Base-by-base conservation (phyloP, 2,329 filamentous ascomycete species). In the Talaromyces sp. region DNA sequence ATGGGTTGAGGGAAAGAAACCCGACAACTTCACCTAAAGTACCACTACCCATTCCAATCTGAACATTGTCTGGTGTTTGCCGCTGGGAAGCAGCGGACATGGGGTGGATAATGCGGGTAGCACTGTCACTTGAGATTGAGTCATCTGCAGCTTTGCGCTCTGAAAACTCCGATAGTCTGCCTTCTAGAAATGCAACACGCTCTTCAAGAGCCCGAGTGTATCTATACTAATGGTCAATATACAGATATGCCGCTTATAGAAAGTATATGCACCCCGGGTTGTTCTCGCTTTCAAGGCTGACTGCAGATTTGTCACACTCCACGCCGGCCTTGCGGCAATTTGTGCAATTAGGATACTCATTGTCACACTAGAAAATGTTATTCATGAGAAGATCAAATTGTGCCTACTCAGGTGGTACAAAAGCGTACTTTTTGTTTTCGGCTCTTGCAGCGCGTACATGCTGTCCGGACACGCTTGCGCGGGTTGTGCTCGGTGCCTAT, bases 11-110 rank as follows among this genome's bases (percentile, higher is more conserved):
- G 13, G 81, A 81, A 19, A 84, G 74, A 29, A 84, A 79, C 1
- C 82, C 82, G n/a, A 84, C 81, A 7, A 83, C 78, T 63, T 84
- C 82, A 6, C 76, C 74, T 1, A 77, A 69, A 0, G 75, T 72
- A 66, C 80, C 78, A 61, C 74, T 76, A 27, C 74, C 72, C 3
- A 74, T 65, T 0, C 72, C 71, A 5, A 67, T 62, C 27, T 65
- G 49, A 69, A 67, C 31, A 70, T 63, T 29, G 69, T 69, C 3
- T 60, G 59, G 59, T 19, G 64, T 69, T 15, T 71, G 71, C 19
- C 72, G 70, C 13, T 73, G 72, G 60, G 72, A 66, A 15, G 73
- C 60, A n/a, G 73, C 68, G 34, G 70, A 63, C 36, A 68, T 64
- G 10, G 71, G 66, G 53, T 71, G 69, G 3, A 67, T 60, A 25